These are phyloP conservation scores for Sequoiadendron giganteum DNA, from an alignment of 75 land plant species.

Conservation along the genomic window DNA sequence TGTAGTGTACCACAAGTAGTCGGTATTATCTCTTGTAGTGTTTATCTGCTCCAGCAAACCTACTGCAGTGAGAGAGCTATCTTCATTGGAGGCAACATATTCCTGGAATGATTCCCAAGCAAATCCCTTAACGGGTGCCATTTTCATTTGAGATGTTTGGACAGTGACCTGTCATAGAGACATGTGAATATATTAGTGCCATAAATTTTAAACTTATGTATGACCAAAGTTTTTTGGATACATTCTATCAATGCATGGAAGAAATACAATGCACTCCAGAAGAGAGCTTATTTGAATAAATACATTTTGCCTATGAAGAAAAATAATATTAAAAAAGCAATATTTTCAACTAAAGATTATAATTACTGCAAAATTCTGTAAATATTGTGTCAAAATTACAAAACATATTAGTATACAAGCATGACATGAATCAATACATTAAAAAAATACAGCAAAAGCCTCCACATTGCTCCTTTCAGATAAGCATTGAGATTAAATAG, in stretches of 20 bases:
- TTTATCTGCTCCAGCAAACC: conserved; percentile 81
- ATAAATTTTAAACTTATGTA: neutral
- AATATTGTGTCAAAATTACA: neutral
- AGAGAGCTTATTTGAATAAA: neutral
- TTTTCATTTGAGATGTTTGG: conserved; percentile 58
- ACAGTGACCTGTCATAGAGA: conserved; percentile 44
- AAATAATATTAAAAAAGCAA: neutral
- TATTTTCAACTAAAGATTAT: neutral
- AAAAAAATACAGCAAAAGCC: neutral
- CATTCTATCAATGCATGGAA: too few relatives aligned
- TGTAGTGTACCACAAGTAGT: conserved; percentile 89
- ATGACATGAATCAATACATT: neutral
- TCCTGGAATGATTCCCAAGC: conserved; percentile 67
- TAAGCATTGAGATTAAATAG: neutral
- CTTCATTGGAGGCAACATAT: conserved; percentile 43
- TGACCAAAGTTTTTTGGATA: neutral
- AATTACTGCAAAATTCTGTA: neutral
- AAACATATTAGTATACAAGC: neutral
- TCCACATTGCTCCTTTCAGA: neutral
- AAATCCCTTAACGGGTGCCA: conserved; percentile 43
- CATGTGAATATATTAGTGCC: neutral
- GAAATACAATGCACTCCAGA: neutral
- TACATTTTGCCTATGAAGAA: neutral
- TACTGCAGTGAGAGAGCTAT: conserved; percentile 34
- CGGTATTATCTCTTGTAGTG: conserved; percentile 72